Evolutionary conservation across 257 asterid species (phyloP).

Genomic region (Perilla frutescens): DNA sequence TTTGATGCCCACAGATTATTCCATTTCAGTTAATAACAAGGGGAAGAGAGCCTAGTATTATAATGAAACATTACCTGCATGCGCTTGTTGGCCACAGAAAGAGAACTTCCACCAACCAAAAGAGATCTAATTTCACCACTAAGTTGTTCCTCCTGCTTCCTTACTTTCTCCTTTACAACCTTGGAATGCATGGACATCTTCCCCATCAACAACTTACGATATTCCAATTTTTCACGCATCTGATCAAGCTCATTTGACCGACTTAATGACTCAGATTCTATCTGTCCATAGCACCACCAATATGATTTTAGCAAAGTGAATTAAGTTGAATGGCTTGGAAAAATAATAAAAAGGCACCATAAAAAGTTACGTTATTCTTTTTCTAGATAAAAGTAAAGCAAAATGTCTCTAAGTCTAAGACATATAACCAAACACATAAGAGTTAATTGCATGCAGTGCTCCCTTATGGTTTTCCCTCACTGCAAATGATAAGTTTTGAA

Average conservation of each 20-base stretch:
- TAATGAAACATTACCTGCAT: constrained; percentile 62
- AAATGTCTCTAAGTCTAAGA: not conserved
- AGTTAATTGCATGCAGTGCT: not conserved
- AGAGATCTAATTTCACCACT: constrained; percentile 76
- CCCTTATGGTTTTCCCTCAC: constrained; percentile 1
- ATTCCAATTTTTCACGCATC: constrained; percentile 77
- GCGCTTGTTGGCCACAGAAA: constrained; percentile 78
- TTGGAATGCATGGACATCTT: constrained; percentile 90
- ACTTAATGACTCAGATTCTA: constrained; percentile 74
- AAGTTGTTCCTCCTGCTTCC: constrained; percentile 90
- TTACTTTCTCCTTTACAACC: constrained; percentile 77
- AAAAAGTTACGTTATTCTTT: not conserved
- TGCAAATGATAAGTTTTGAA: not conserved
- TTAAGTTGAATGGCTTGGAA: constrained; percentile 10
- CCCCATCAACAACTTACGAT: constrained; percentile 91
- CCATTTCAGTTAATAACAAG: constrained; percentile 29
- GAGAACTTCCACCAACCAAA: constrained; percentile 83
- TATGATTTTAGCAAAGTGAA: constrained; percentile 33
- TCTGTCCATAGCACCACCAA: constrained; percentile 54
- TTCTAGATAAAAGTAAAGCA: constrained; percentile 5
- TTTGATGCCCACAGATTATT: constrained; percentile 17
- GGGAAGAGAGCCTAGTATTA: constrained; percentile 12
- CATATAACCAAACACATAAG: not conserved
- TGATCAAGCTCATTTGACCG: constrained; percentile 80
- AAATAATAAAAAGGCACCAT: constrained; percentile 10